These are phyloP conservation scores for Heimioporus sp. DNA, from an alignment of 768 basidiomycete genomes.

Conservation along the genomic window DNA sequence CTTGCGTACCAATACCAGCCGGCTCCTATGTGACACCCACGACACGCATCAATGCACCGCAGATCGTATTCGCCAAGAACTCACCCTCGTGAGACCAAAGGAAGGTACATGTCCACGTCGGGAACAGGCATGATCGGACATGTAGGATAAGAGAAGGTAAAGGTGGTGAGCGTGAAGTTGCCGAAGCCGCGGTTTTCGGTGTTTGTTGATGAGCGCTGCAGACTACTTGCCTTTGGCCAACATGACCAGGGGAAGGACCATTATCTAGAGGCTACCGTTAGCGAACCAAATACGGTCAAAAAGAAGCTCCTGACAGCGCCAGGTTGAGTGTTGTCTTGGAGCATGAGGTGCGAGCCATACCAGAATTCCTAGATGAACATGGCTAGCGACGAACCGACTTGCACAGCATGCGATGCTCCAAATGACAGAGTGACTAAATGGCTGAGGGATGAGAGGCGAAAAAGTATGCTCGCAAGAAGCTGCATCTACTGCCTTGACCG, in stretches of 20 bases:
- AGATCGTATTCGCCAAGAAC: conserved; percentile 82
- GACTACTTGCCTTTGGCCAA: conserved; percentile 62
- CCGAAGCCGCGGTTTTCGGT: conserved; percentile 37
- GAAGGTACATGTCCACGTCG: conserved; percentile 64
- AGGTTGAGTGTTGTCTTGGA: conserved; percentile 61
- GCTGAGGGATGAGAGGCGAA: conserved; percentile 44
- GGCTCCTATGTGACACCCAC: conserved; percentile 78
- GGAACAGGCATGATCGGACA: conserved; percentile 62
- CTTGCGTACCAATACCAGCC: conserved; percentile 39
- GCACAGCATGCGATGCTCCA: conserved; percentile 75
- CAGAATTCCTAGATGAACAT: conserved; percentile 98
- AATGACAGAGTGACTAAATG: conserved; percentile 56
- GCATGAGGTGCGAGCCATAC: conserved; percentile 90
- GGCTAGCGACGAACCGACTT: conserved; percentile 75
- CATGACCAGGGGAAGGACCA: conserved; percentile 75
- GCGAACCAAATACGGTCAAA: conserved; percentile 94
- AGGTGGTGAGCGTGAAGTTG: conserved; percentile 60
- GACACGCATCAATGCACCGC: conserved; percentile 68
- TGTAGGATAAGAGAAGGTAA: conserved; percentile 73
- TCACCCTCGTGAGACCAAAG: conserved; percentile 51
- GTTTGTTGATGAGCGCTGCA: conserved; percentile 17
- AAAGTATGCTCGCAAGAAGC: conserved; percentile 50
- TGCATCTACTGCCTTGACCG: conserved; percentile 93
- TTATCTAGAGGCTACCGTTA: conserved; percentile 81
- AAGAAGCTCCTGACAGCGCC: conserved; percentile 96